Base-by-base conservation (phyloP, 306 rosid genomes). In the Notholithocarpus densiflorus region DNA sequence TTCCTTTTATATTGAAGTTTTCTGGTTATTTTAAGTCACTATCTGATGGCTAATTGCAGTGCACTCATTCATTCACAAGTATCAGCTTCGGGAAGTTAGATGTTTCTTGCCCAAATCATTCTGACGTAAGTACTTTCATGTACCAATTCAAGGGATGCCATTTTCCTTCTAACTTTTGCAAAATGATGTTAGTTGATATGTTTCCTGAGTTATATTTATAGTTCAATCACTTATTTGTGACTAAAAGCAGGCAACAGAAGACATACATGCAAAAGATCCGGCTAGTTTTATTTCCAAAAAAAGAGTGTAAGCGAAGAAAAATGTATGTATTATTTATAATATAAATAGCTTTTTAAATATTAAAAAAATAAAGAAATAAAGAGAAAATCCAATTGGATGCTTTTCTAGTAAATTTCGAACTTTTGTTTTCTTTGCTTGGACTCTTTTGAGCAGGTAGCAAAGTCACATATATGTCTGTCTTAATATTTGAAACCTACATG, bases 71-170 rank as follows among this genome's bases (percentile, higher is more conserved):
- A 45, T 45, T 92, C 27, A 78, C 29, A 82, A 77, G 82, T 71
- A 84, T 84, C 5, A 77, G 78, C 59, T 92, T 89, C 51, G 81
- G 76, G 24, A 89, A 87, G 79, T 56, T 23, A 23, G 77, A 69
- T 59, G 74, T 12, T 78, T 59, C 84, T 65, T 80, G 82, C 31
- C 72, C 43, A 10, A 72, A 79, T 68, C 37, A 27, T 51, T 60
- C 86, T 61, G 61, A 70, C 61, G 96, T 94, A 87, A 88, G 93
- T 88, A 71, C 54, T 80, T 77, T 79, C 32, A 70, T 77, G 21
- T 71, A 64, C 70, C 68, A 61, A 71, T 65, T 71, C 73, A 68
- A 66, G 75, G 73, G 72, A 75, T 79, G 32, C 24, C 37, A 73
- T 65, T 81, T 64, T 48, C 62, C 72, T 31, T 34, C 32, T 55